Evolutionary conservation across 1,284 basidiomycete genomes (phyloP).

Genomic region (Trichosporon coremiiforme): DNA sequence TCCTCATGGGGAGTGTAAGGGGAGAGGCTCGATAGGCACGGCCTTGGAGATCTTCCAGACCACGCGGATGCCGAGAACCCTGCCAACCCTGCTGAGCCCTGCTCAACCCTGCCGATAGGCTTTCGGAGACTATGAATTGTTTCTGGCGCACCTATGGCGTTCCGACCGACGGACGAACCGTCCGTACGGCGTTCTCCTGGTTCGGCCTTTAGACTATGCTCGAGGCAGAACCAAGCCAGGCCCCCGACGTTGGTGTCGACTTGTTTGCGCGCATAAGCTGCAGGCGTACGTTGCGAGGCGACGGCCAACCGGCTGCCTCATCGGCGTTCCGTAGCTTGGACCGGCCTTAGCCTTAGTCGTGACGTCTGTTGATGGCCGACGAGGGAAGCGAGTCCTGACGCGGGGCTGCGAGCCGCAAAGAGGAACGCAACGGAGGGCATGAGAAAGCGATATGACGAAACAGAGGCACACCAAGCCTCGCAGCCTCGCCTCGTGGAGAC

Average conservation of each 20-base stretch:
- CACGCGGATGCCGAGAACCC: conserved; percentile 7
- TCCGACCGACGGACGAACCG: conserved; percentile 1
- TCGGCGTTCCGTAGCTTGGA: not conserved
- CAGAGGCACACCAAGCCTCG: not conserved
- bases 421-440: not conserved
- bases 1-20: not conserved
- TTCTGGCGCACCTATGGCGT: not conserved
- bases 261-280: not conserved
- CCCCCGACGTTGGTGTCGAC: not conserved
- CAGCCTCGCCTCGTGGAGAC: not conserved
- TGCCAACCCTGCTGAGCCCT: not conserved
- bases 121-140: conserved; percentile 15
- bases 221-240: not conserved
- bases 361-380: conserved; percentile 6
- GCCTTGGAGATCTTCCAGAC: conserved; percentile 8
- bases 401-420: not conserved
- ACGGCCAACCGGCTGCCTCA: not conserved
- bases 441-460: conserved; percentile 12
- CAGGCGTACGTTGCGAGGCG: not conserved
- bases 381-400: not conserved
- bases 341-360: not conserved
- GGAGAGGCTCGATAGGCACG: not conserved
- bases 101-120: conserved; percentile 10
- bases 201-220: not conserved
- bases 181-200: not conserved